A percentile compares a stretch with the other conserved stretches of the same genome.
phyloP scores from a whole-genome alignment of 331 rosid genomes.

The Erythrophleum ivorense region DNA sequence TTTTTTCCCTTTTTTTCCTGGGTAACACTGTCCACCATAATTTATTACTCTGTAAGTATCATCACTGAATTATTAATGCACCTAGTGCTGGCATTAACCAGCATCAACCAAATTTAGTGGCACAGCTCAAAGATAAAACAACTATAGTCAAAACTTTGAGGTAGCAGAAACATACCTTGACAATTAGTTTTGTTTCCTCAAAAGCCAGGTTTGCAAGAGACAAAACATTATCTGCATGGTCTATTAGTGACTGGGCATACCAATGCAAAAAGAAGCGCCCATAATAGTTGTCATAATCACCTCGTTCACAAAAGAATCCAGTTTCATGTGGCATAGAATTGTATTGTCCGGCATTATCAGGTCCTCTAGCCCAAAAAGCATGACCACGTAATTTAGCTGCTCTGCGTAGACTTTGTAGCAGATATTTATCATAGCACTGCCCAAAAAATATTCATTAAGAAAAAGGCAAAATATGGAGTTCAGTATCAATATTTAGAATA shows the following conservation, averaged over 20 bases:
- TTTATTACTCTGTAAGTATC: neutral
- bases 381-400: conserved; percentile 95
- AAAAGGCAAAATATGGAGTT: conserved; percentile 29
- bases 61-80: neutral
- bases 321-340: conserved; percentile 95
- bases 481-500: conserved; percentile 23
- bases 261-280: conserved; percentile 97
- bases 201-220: conserved; percentile 96
- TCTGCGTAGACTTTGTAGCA: conserved; percentile 76
- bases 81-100: conserved; percentile 10
- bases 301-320: conserved; percentile 94
- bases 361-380: conserved; percentile 94
- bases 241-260: conserved; percentile 82
- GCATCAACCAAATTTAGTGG: conserved; percentile 36
- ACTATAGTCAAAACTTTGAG: conserved; percentile 10
- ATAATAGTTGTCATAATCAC: conserved; percentile 93
- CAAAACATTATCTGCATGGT: conserved; percentile 90
- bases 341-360: conserved; percentile 92
- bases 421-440: conserved; percentile 93
- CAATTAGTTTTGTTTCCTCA: conserved; percentile 78
- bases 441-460: conserved; percentile 24
- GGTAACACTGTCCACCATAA: neutral
- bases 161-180: conserved; percentile 66
- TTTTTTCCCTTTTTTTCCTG: neutral
- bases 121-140: conserved; percentile 33